Evolutionary conservation across 73 alveolate genomes (phyloP), one percentile per base, ranked within the genome.

Genomic region (Paramecium biaurelia): DNA sequence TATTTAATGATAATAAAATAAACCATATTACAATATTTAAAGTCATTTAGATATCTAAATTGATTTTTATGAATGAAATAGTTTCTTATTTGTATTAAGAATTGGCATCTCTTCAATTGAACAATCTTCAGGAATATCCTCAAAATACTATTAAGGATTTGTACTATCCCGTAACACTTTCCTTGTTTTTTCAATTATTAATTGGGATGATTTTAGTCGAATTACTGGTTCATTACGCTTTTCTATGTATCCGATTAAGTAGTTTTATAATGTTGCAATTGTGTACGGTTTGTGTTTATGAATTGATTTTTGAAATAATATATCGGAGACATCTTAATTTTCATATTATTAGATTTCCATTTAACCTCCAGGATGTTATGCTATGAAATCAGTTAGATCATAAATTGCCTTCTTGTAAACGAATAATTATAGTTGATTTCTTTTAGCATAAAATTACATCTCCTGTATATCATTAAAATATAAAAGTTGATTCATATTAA

Each of bases 51-150:
- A 32, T 26, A 63, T 20, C 28, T 63, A 63, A n/a, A 63, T 63
- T 12, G 43, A 30, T 63, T 63, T 63, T 32, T 63, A 32, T 9
- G 84, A 63, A 63, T 63, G 84, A 63, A 63, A 63, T 32, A 63
- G 24, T 63, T 63, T 63, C 26, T 63, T 63, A 63, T 63, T 63
- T 12, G 84, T 26, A 4, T 63, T 8, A 26, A 63, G 84, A 63
- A 32, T 63, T 7, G 90, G 90, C 35, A 79, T 24, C 47, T 79
- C 76, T 24, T 79, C 90, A 15, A 79, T 79, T 20, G 90, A 79
- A 45, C 70, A 41, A 45, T 79, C 90, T 43, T 79, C 90, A 18
- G 90, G 90, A n/a, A 79, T 47, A 21, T 79, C 70, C 30, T 79
- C 90, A 15, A 0, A 26, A 3, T 79, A 12, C 2, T 23, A 35